phyloP scores from a whole-genome alignment of 768 basidiomycete genomes.

The Collybiopsis luxurians region DNA sequence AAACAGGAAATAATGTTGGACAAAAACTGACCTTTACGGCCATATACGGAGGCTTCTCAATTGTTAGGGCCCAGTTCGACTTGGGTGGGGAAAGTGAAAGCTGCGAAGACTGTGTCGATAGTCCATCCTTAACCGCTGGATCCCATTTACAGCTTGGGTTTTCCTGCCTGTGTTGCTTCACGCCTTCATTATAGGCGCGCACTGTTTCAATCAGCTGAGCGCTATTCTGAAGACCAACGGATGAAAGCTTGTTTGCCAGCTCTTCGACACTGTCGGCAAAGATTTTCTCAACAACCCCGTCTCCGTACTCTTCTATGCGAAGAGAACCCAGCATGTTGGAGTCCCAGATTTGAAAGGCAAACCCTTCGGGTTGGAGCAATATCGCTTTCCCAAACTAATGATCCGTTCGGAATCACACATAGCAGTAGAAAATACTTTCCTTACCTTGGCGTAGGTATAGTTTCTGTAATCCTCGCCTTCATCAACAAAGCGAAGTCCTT shows the following conservation, averaged over 20 bases:
- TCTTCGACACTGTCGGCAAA: slow-evolving; percentile 43
- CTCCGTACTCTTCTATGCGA: slow-evolving; percentile 65
- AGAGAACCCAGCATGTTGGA: slow-evolving; percentile 38
- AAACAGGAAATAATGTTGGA: too few relatives aligned
- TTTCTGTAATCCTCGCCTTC: slow-evolving; percentile 71
- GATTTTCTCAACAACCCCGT: slow-evolving; percentile 57
- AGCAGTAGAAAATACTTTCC: slow-evolving; percentile 29
- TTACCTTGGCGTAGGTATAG: slow-evolving; percentile 71
- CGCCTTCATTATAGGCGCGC: slow-evolving; percentile 48
- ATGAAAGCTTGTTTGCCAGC: slow-evolving; percentile 44
- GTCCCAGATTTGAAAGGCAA: slow-evolving; percentile 69
- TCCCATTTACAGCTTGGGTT: slow-evolving; percentile 44
- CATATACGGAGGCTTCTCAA: slow-evolving; percentile 53
- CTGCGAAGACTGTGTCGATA: slow-evolving; percentile 46
- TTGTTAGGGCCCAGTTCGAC: slow-evolving; percentile 65
- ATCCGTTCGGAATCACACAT: too few relatives aligned
- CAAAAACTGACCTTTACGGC: slow-evolving; percentile 46
- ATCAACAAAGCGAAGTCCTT: slow-evolving; percentile 63
- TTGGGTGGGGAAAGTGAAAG: slow-evolving; percentile 44
- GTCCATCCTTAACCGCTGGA: slow-evolving; percentile 61
- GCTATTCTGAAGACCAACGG: slow-evolving; percentile 44
- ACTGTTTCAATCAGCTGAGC: slow-evolving; percentile 44
- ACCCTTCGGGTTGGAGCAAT: slow-evolving; percentile 53
- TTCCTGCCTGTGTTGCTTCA: slow-evolving; percentile 32
- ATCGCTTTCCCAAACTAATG: slow-evolving; percentile 55